Percentiles rank a stretch among this genome's conserved stretches.
phyloP scores from a whole-genome alignment of 192 early-diverging fungal genomes.

The Spinellus fusiger region DNA sequence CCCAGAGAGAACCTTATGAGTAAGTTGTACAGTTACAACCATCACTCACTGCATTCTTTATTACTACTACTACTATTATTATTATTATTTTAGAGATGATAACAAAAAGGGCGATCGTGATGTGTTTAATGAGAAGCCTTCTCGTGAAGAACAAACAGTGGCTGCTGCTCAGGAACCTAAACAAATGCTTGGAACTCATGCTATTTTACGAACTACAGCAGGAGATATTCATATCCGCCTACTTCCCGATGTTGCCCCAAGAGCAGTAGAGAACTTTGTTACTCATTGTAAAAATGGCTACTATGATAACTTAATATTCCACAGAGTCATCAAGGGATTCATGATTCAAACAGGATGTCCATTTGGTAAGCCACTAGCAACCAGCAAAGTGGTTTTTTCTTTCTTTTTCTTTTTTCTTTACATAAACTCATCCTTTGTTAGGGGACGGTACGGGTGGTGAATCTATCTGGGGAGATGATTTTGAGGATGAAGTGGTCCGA shows the following conservation, averaged over 20 bases:
- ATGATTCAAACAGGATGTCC: slow-evolving; percentile 97
- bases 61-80: background rate
- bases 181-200: slow-evolving; percentile 58
- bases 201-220: slow-evolving; percentile 81
- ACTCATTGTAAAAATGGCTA: slow-evolving; percentile 81
- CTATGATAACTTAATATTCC: slow-evolving; percentile 91
- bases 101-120: slow-evolving; percentile 69
- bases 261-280: slow-evolving; percentile 93
- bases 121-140: slow-evolving; percentile 97
- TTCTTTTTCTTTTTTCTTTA: slow-evolving; percentile 1
- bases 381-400: background rate
- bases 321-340: slow-evolving; percentile 94
- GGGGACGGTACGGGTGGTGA: slow-evolving; percentile 96
- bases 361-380: slow-evolving; percentile 36
- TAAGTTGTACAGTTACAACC: too few relatives aligned
- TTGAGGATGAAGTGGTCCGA: slow-evolving; percentile 89
- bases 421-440: background rate
- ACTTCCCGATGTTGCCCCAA: slow-evolving; percentile 87
- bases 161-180: slow-evolving; percentile 61
- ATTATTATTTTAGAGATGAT: slow-evolving; percentile 13
- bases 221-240: slow-evolving; percentile 89
- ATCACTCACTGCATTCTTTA: background rate
- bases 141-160: slow-evolving; percentile 90
- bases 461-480: slow-evolving; percentile 84
- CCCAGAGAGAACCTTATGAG: slow-evolving; percentile 77